These are phyloP conservation scores for Verbascum thapsus DNA, from an alignment of 257 asterid species.

Conservation along the genomic window DNA sequence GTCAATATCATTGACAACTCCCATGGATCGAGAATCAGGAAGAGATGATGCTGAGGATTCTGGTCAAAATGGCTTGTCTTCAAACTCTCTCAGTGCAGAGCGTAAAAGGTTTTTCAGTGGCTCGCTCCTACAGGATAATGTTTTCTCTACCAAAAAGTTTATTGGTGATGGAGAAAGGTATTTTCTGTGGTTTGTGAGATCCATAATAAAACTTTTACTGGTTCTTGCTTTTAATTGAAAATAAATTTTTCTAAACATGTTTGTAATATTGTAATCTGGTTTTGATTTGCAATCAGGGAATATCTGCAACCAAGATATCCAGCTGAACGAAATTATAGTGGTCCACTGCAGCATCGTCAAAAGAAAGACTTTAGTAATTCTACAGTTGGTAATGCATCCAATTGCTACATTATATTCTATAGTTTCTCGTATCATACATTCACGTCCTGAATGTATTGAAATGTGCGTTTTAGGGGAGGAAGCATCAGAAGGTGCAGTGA, in stretches of 20 bases:
- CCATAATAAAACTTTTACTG: not conserved
- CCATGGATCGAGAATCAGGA: constrained; percentile 48
- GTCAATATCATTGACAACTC: constrained; percentile 38
- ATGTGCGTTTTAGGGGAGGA: constrained; percentile 64
- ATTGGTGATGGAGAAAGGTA: constrained; percentile 85
- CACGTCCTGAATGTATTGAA: constrained; percentile 16
- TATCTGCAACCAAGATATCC: constrained; percentile 55
- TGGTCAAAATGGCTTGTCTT: constrained; percentile 49
- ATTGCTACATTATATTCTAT: constrained; percentile 11
- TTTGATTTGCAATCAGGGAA: constrained; percentile 60
- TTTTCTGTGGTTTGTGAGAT: constrained; percentile 13
- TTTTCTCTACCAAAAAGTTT: constrained; percentile 51
- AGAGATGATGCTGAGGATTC: constrained; percentile 46
- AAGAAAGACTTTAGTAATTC: constrained; percentile 62
- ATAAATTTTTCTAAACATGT: constrained; percentile 1
- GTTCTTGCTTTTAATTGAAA: not conserved
- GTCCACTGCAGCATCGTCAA: constrained; percentile 79
- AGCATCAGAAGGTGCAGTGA: constrained; percentile 70
- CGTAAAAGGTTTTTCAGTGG: constrained; percentile 49
- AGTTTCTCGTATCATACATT: constrained; percentile 10
- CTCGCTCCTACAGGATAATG: constrained; percentile 63
- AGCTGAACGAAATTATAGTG: constrained; percentile 71
- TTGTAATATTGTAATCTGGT: constrained; percentile 18
- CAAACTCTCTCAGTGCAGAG: constrained; percentile 49
- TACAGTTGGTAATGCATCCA: constrained; percentile 51